Conservation (phyloP, 768 basidiomycete genomes). For the Boletus edulis region DNA sequence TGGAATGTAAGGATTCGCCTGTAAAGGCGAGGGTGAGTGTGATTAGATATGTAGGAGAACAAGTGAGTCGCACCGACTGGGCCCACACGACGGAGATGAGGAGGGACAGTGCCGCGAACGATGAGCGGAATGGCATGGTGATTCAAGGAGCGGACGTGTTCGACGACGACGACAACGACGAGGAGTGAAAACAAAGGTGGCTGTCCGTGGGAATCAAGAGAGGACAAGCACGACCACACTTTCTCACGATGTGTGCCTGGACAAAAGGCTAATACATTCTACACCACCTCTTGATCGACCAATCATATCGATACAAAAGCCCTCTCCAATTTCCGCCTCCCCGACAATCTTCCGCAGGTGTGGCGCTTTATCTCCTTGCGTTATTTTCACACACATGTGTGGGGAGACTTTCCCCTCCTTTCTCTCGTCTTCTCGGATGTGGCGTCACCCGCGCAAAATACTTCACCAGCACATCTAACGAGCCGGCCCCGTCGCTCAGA, state of each 20-base stretch:
- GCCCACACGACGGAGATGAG: constrained; percentile 52
- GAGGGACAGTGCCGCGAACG: constrained; percentile 49
- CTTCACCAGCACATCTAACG: background rate
- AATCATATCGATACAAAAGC: no score
- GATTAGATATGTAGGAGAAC: background rate
- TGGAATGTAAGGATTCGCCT: constrained; percentile 62
- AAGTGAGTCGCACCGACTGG: constrained; percentile 37
- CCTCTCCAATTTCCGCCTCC: background rate
- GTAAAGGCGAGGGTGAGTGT: constrained; percentile 12
- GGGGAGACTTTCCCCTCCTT: no score
- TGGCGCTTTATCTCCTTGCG: no score
- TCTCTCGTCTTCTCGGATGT: no score
- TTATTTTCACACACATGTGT: no score
- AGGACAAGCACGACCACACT: constrained; percentile 9
- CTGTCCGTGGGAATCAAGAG: no score
- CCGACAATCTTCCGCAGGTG: no score
- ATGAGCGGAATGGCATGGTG: background rate
- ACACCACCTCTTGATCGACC: no score
- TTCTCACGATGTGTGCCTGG: no score
- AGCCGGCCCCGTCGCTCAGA: background rate
- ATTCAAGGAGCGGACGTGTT: constrained; percentile 29
- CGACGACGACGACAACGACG: background rate
- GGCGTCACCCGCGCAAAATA: no score
- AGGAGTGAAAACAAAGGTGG: no score
- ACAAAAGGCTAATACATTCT: no score